Evolutionary conservation across 108 stramenopile species (phyloP).

Genomic region (Fistulifera solaris): DNA sequence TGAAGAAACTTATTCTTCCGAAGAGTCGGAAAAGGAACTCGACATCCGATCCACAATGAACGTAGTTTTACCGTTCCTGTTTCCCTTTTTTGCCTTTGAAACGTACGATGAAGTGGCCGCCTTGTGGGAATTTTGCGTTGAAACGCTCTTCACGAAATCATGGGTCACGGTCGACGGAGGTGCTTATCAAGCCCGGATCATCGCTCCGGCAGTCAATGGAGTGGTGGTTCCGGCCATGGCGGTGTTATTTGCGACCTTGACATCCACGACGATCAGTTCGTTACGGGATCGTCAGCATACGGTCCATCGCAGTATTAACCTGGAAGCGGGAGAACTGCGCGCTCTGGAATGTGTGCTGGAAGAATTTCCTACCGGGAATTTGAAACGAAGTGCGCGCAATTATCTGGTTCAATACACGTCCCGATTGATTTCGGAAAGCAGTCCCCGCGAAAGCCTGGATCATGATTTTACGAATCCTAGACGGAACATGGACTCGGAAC

Average conservation of each 20-base stretch:
- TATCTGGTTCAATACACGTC: constrained; percentile 52
- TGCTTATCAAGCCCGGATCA: constrained; percentile 52
- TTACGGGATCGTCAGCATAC: constrained; percentile 38
- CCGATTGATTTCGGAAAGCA: constrained; percentile 49
- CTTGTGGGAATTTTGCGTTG: constrained; percentile 9
- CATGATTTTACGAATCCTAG: constrained; percentile 19
- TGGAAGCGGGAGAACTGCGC: constrained; percentile 56
- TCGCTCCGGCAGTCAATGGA: constrained; percentile 30
- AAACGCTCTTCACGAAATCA: constrained; percentile 13
- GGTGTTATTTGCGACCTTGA: constrained; percentile 30
- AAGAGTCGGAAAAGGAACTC: not conserved
- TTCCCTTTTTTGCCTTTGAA: constrained; percentile 27
- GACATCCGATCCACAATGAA: constrained; percentile 7
- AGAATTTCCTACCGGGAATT: constrained; percentile 18
- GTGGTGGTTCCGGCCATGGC: constrained; percentile 27
- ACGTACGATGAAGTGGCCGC: constrained; percentile 24
- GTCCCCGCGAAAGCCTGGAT: constrained; percentile 21
- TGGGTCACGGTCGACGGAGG: constrained; percentile 76
- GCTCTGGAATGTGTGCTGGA: constrained; percentile 40
- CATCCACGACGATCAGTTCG: constrained; percentile 22
- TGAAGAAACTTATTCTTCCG: not conserved
- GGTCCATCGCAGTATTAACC: constrained; percentile 47
- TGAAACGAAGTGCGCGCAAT: constrained; percentile 23
- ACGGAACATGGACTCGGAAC: constrained; percentile 38
- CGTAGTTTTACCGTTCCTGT: constrained; percentile 18